Evolutionary conservation across 176 grass and related monocot species (phyloP).

Genomic region (Olyra latifolia): DNA sequence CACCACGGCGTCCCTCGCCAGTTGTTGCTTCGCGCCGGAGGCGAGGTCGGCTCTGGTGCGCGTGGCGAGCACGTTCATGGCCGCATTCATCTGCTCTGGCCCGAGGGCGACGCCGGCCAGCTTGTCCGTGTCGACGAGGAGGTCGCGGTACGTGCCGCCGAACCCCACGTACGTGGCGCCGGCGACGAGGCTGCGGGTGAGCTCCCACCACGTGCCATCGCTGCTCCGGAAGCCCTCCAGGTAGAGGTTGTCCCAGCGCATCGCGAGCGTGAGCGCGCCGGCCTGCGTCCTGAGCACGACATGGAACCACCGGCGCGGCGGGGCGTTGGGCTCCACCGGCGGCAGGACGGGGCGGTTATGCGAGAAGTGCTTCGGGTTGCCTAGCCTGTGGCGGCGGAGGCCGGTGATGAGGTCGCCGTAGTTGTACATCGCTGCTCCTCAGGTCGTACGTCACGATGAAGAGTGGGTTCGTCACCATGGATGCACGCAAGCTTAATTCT

Average conservation of each 20-base stretch:
- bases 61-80: conserved; percentile 22
- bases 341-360: conserved; percentile 31
- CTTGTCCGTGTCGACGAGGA: not conserved
- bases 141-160: not conserved
- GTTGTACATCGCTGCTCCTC: conserved; percentile 23
- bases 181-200: not conserved
- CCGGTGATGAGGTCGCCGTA: conserved; percentile 18
- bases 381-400: conserved; percentile 7
- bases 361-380: conserved; percentile 30
- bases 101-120: not conserved
- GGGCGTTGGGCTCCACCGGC: not conserved
- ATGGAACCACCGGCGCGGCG: conserved; percentile 38
- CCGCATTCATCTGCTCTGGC: conserved; percentile 13
- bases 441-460: conserved; percentile 29
- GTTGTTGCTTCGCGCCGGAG: not conserved
- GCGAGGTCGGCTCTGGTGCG: not conserved
- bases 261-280: conserved; percentile 12
- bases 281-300: not conserved
- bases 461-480: conserved; percentile 5
- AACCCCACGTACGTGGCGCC: conserved; percentile 11
- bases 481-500: not conserved
- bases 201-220: conserved; percentile 42
- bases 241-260: conserved; percentile 41
- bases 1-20: not conserved
- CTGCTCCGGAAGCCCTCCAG: conserved; percentile 29